Base-by-base conservation (phyloP, 208 protist species). In the Trypanosoma congolense region DNA sequence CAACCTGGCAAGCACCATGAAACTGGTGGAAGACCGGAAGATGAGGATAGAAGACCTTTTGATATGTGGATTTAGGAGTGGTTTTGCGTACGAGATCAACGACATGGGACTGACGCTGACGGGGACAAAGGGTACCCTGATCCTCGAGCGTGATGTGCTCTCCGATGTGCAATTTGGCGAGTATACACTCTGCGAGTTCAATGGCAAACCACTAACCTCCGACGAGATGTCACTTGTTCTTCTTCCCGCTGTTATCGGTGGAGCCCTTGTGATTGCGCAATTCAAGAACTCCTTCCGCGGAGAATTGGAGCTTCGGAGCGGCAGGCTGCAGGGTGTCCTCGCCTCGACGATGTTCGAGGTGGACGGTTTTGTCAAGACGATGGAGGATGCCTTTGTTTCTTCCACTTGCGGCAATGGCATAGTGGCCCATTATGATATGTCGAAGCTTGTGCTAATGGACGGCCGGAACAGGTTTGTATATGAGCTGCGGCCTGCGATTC, bases 271-370 rank as follows among this genome's bases (percentile, higher is more conserved):
- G 41, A 69, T 75, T 54, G 75, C 68, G 4, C 79, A 76, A 30
- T 55, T 83, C 45, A 66, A 51, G 8, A 80, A 81, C 57, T 75
- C 70, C 4, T 50, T 90, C 29, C 77, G 82, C 2, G 82, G 82
- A 14, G 70, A 80, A 40, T 68, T 76, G 65, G 56, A 60, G 18
- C 72, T 90, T 21, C 53, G 76, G 22, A 66, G 64, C 29, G 68
- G 64, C 10, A 29, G 61, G 40, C 55, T 90, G 9, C 61, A 61
- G 19, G 77, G 72, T 48, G 68, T 73, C 6, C n/a, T 90, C 29
- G 77, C 69, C 12, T 70, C 75, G 35, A 83, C 82, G 3, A 56
- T 66, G 44, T 21, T 69, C 14, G 56, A 68, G 3, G n/a, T 73
- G 6, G 60, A 79, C 22, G 62, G 56, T 8, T 38, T 61, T 41